Conservation (phyloP, 2,329 filamentous ascomycete species). For the Phialemoniopsis sp. region DNA sequence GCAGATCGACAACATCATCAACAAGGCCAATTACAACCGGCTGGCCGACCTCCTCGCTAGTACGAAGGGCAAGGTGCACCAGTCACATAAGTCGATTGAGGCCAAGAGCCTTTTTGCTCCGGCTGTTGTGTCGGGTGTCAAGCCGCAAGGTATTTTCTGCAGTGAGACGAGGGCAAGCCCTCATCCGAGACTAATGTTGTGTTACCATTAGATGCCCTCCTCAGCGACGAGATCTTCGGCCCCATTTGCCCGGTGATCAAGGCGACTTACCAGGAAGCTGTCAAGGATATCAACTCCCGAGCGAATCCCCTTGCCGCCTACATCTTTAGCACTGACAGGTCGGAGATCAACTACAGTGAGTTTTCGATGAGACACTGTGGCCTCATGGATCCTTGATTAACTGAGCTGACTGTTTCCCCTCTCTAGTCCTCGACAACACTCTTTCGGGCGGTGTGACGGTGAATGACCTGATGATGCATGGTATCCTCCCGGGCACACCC, state of each 20-base stretch:
- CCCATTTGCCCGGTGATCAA: constrained; percentile 36
- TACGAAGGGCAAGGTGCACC: constrained; percentile 30
- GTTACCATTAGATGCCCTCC: constrained; percentile 24
- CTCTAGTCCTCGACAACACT: constrained; percentile 23
- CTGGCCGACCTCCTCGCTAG: constrained; percentile 26
- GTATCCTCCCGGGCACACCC: constrained; percentile 32
- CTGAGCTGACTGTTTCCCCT: no score
- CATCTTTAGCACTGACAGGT: constrained; percentile 28
- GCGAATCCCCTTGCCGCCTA: constrained; percentile 34
- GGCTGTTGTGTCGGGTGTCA: constrained; percentile 31
- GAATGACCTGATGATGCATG: constrained; percentile 43
- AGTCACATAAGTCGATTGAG: constrained; percentile 24
- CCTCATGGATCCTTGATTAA: no score
- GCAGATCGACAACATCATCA: constrained; percentile 30
- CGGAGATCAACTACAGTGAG: constrained; percentile 22
- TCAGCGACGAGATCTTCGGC: constrained; percentile 40
- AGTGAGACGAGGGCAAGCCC: no score
- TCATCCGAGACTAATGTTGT: no score
- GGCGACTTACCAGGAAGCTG: constrained; percentile 20
- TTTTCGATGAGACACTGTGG: no score
- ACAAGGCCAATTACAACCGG: constrained; percentile 34
- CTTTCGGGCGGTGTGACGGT: constrained; percentile 46
- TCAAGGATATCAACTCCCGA: constrained; percentile 16
- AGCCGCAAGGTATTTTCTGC: constrained; percentile 1
- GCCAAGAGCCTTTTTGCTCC: constrained; percentile 25